A percentile compares a stretch with the other conserved stretches of the same genome.
Conservation (phyloP, 257 asterid genomes). For the Lavandula angustifolia region DNA sequence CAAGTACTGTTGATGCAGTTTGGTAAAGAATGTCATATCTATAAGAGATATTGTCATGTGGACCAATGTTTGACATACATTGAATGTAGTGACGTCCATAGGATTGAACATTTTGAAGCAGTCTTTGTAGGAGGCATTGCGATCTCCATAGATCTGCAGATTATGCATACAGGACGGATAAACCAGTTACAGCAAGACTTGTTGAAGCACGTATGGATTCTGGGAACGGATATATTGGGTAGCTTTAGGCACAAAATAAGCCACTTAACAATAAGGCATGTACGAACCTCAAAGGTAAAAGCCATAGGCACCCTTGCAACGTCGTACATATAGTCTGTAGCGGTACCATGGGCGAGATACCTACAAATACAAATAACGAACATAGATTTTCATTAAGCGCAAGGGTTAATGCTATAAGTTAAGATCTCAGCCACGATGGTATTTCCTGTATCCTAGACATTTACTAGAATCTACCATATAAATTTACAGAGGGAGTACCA, state of each 20-base stretch:
- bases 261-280: slow-evolving; percentile 15
- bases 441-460: slow-evolving; percentile 5
- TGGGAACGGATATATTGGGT: too few species aligned
- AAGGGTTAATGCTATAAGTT: background rate
- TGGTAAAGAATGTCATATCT: background rate
- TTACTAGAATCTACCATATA: background rate
- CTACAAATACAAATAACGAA: slow-evolving; percentile 37
- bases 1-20: background rate
- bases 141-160: slow-evolving; percentile 91
- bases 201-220: too few species aligned
- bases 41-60: background rate
- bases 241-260: background rate
- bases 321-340: slow-evolving; percentile 95
- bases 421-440: slow-evolving; percentile 4
- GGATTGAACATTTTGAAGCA: slow-evolving; percentile 99
- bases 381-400: slow-evolving; percentile 16
- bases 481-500: background rate
- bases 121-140: slow-evolving; percentile 76
- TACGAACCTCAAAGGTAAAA: slow-evolving; percentile 88
- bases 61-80: slow-evolving; percentile 48
- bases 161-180: slow-evolving; percentile 5
- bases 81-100: slow-evolving; percentile 72
- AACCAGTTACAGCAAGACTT: too few species aligned
- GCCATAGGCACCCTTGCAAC: slow-evolving; percentile 96
- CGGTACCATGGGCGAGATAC: slow-evolving; percentile 98